Percentiles rank a stretch among this genome's conserved stretches.
Conservation (phyloP, 106 monocot species). For the Iris macrosiphon region DNA sequence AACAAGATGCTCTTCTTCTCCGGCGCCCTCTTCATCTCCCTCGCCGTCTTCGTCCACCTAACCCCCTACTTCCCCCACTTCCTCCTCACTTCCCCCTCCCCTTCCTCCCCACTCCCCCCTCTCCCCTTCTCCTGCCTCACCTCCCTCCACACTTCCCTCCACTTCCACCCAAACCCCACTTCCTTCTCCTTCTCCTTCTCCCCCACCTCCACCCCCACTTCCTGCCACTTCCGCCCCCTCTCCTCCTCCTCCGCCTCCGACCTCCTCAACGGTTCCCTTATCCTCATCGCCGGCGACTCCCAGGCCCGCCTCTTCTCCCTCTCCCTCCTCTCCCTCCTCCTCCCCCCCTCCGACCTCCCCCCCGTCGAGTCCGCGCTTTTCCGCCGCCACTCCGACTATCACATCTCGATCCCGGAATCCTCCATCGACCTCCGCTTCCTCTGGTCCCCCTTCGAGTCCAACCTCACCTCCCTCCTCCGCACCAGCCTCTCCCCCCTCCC, state of each 20-base stretch:
- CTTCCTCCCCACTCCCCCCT: conserved; percentile 11
- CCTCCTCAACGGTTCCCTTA: conserved; percentile 57
- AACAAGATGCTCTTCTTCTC: conserved; percentile 84
- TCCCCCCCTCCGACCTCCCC: conserved; percentile 38
- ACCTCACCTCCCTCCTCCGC: conserved; percentile 39
- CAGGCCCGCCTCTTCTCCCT: conserved; percentile 65
- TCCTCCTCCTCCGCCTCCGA: conserved; percentile 30
- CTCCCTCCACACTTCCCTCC: conserved; percentile 23
- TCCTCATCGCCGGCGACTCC: conserved; percentile 81
- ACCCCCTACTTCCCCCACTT: conserved; percentile 50
- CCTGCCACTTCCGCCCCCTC: conserved; percentile 47
- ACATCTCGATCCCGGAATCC: conserved; percentile 20
- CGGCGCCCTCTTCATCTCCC: conserved; percentile 71
- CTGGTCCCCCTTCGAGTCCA: conserved; percentile 82
- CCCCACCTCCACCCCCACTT: conserved; percentile 11
- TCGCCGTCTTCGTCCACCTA: conserved; percentile 61
- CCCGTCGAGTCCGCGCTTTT: conserved; percentile 52
- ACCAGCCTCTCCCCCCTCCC: conserved; percentile 8
- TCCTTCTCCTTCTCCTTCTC: conserved; percentile 32
- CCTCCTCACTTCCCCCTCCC: not conserved
- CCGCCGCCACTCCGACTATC: conserved; percentile 84
- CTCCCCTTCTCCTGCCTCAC: conserved; percentile 14
- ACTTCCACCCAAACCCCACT: not conserved
- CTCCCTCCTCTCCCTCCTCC: conserved; percentile 41
- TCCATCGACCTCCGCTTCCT: conserved; percentile 54